Conservation (phyloP, 2,329 filamentous ascomycete genomes). For the Aspergillus fijiensis region DNA sequence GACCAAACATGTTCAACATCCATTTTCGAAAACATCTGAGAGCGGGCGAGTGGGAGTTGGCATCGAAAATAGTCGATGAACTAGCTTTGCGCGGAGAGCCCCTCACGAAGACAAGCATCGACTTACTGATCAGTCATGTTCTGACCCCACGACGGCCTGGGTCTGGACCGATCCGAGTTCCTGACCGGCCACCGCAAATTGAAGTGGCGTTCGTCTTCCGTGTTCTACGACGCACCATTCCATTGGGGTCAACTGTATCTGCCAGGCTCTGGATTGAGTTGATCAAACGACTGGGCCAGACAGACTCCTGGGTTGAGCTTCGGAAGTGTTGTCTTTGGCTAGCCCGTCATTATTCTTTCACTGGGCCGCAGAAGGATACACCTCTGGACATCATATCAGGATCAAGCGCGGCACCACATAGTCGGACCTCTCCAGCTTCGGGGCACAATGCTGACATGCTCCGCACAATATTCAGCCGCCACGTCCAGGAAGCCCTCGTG, state of each 20-base stretch:
- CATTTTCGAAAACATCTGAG: conserved; percentile 42
- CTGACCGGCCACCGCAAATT: conserved; percentile 33
- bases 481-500: conserved; percentile 50
- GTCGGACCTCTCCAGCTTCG: not conserved
- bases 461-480: conserved; percentile 42
- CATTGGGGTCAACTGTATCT: conserved; percentile 44
- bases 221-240: conserved; percentile 49
- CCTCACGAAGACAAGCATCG: conserved; percentile 47
- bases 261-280: conserved; percentile 57
- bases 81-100: conserved; percentile 50
- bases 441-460: conserved; percentile 31
- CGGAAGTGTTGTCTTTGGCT: conserved; percentile 55
- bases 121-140: conserved; percentile 41
- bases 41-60: conserved; percentile 31
- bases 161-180: conserved; percentile 24
- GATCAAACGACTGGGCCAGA: conserved; percentile 60
- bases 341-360: conserved; percentile 39
- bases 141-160: conserved; percentile 32
- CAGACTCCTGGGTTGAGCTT: conserved; percentile 52
- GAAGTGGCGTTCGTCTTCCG: conserved; percentile 48
- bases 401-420: not conserved
- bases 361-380: conserved; percentile 12
- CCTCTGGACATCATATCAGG: conserved; percentile 12
- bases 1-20: conserved; percentile 35
- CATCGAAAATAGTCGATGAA: conserved; percentile 43